Percentiles rank a stretch among this genome's conserved stretches.
These are phyloP conservation scores for Cerrena zonata DNA, from an alignment of 1,284 basidiomycete species.

Conservation along the genomic window DNA sequence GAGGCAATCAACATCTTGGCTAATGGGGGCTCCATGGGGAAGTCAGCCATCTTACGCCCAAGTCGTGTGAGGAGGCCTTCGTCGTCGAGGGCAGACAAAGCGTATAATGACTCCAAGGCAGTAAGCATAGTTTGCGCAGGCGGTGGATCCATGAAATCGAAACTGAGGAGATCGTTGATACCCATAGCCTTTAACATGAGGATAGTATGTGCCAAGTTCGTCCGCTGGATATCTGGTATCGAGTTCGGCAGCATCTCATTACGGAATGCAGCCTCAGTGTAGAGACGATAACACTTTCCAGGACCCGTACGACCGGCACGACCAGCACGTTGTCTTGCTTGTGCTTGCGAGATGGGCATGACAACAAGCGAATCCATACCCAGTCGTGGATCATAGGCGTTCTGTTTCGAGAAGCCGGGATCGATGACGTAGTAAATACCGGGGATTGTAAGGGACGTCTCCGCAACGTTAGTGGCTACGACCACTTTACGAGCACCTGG, in stretches of 20 bases:
- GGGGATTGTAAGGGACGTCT: conserved; percentile 96
- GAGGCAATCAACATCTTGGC: conserved; percentile 99
- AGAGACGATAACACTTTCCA: conserved; percentile 96
- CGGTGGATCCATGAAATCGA: conserved; percentile 99
- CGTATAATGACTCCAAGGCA: conserved; percentile 90
- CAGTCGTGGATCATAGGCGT: conserved; percentile 92
- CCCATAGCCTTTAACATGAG: conserved; percentile 98
- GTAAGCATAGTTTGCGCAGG: conserved; percentile 93
- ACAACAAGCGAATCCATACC: conserved; percentile 99
- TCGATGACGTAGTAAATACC: conserved; percentile 99
- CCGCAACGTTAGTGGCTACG: conserved; percentile 97
- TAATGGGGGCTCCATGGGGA: conserved; percentile 93
- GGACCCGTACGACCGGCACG: conserved; percentile 97
- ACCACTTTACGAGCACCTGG: conserved; percentile 96
- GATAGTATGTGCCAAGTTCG: conserved; percentile 90
- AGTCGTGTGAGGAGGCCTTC: conserved; percentile 91
- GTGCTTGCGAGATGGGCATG: conserved; percentile 98
- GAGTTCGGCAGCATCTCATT: conserved; percentile 99
- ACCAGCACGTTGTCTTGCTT: conserved; percentile 90
- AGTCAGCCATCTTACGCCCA: conserved; percentile 98
- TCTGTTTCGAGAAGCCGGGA: conserved; percentile 98
- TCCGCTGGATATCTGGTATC: conserved; percentile 95
- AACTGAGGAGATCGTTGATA: conserved; percentile 94
- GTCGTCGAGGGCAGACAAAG: conserved; percentile 91
- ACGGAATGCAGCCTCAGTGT: conserved; percentile 94